phyloP scores from a whole-genome alignment of 2,329 filamentous ascomycete species.

The Diaporthe nobilis region DNA sequence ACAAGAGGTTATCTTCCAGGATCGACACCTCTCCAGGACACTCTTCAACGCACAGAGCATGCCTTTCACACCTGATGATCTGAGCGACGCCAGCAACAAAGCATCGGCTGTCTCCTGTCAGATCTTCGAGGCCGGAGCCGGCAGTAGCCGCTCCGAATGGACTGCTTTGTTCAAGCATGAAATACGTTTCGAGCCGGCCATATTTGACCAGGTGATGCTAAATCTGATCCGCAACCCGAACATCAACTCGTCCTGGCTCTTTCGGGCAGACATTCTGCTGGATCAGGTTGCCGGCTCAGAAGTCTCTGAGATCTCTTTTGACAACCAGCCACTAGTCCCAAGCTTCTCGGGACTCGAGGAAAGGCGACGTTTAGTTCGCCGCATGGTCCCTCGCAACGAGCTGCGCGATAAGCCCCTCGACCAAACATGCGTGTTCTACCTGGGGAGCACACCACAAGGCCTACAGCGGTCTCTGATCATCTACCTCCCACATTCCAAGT shows the following conservation, averaged over 20 bases:
- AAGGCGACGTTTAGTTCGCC: constrained; percentile 78
- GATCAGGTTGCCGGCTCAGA: constrained; percentile 58
- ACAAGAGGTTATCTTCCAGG: not conserved
- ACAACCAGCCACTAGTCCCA: constrained; percentile 53
- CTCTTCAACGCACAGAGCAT: constrained; percentile 33
- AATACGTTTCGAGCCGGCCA: constrained; percentile 74
- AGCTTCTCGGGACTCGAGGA: constrained; percentile 63
- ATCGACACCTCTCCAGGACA: not conserved
- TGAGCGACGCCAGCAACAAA: constrained; percentile 33
- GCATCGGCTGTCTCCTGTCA: constrained; percentile 35
- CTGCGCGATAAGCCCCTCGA: constrained; percentile 80
- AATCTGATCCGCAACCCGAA: constrained; percentile 86
- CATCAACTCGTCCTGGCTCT: constrained; percentile 82
- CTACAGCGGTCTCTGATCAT: constrained; percentile 71
- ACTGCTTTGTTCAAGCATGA: constrained; percentile 66
- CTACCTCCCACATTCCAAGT: constrained; percentile 81
- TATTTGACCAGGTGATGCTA: constrained; percentile 78
- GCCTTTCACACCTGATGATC: constrained; percentile 40
- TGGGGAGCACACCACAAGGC: constrained; percentile 48
- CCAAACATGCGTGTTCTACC: constrained; percentile 86
- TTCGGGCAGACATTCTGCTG: constrained; percentile 81
- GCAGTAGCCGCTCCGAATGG: constrained; percentile 60
- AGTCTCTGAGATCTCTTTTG: constrained; percentile 43
- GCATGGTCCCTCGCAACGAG: constrained; percentile 85
- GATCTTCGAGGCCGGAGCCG: constrained; percentile 49